Percentiles rank a stretch among this genome's conserved stretches.
Evolutionary conservation across 116 monocot genomes (phyloP).

Genomic region (Phalaenopsis hybrid): DNA sequence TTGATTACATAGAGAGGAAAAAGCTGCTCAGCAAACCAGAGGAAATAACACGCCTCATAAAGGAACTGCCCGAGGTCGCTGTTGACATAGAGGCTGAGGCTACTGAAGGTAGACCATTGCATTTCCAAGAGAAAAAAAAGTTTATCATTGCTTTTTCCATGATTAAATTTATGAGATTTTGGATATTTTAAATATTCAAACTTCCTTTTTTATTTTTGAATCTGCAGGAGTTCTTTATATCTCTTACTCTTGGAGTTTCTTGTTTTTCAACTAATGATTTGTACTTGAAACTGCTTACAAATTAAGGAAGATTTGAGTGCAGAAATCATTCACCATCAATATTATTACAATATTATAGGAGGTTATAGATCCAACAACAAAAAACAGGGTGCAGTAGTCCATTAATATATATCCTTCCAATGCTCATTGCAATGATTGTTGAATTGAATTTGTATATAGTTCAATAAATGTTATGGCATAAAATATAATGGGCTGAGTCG

Average conservation of each 20-base stretch:
- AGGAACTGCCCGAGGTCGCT: slow-evolving; percentile 30
- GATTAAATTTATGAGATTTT: neutral
- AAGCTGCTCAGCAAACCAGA: slow-evolving; percentile 24
- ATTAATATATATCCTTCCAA: no score
- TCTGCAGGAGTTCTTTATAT: neutral
- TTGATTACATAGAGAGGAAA: slow-evolving; percentile 41
- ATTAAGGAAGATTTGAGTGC: no score
- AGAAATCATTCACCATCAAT: no score
- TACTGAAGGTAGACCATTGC: slow-evolving; percentile 8
- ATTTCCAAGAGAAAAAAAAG: neutral
- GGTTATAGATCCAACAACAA: no score
- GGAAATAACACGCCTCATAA: slow-evolving; percentile 27
- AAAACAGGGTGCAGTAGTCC: no score
- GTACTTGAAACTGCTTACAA: neutral
- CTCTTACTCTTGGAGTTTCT: slow-evolving; percentile 4
- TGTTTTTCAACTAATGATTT: neutral
- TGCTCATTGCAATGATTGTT: no score
- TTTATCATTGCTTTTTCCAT: neutral
- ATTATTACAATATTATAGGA: no score
- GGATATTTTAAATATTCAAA: neutral
- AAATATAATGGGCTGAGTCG: no score
- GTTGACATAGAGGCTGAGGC: slow-evolving; percentile 5
- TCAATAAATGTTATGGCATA: no score
- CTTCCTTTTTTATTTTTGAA: neutral
- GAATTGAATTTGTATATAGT: no score